Base-by-base conservation (phyloP, 2,329 filamentous ascomycete genomes). In the Phialophora macrospora region DNA sequence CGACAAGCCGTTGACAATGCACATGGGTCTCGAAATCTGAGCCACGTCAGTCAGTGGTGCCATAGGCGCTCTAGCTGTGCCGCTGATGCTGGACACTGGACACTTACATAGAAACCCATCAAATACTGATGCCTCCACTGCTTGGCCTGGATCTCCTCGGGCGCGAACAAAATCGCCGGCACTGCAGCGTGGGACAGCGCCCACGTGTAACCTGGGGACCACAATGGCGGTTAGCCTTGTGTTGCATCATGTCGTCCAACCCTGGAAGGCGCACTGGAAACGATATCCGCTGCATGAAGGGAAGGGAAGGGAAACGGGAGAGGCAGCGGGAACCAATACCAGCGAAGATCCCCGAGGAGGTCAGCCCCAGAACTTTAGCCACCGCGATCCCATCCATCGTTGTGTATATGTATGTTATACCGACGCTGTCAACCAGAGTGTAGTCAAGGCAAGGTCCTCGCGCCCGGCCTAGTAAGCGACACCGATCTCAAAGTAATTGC, bases 151-250 rank as follows among this genome's bases (percentile, higher is more conserved):
- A 55, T 8, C 22, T 51, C 62, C 24, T 65, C 64, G 0, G 61
- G 55, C 4, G 61, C 60, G 30, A 64, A 60, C n/a, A 67, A 57
- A 2, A 69, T 67, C 41, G 63, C 46, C 28, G 67, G 67, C 30
- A 69, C 62, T 1, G 67, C 55, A 0, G 67, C 67, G 34, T 65
- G 62, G 24, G 67, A 69, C 4, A 69, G 62, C 14, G 64, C 58
- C 67, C 67, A 69, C 8, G 67, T 69, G 57, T 69, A 69, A 28
- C 67, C 67, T 69, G n/a, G 9, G 26, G 20, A 46, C 41, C 58
- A 65, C 48, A 22, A 32, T n/a, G 14, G 38, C 14, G 2, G 28
- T 22, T 14, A 58, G 14, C 48, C 17, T 26, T 52, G 11, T 28
- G 5, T n/a, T 44, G 38, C 38, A 14, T 44, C 38, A 20, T 44